These are phyloP conservation scores for Cordyceps cateniannulata DNA, from an alignment of 2,329 filamentous ascomycete genomes.

Conservation along the genomic window DNA sequence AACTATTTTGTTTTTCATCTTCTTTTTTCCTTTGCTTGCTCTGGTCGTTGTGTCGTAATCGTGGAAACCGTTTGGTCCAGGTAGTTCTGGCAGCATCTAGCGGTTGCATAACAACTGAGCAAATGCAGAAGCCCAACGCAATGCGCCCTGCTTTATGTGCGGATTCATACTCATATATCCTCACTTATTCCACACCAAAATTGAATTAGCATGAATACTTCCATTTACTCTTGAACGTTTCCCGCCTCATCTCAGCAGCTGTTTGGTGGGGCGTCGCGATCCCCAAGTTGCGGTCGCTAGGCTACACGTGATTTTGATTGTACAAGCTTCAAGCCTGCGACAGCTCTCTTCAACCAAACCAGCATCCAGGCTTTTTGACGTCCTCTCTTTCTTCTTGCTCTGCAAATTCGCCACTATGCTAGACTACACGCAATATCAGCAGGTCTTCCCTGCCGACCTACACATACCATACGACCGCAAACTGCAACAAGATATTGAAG, in stretches of 20 bases:
- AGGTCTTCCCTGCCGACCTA: conserved; percentile 57
- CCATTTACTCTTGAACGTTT: background rate
- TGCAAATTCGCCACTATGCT: conserved; percentile 28
- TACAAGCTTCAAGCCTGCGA: conserved; percentile 3
- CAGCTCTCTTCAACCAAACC: background rate
- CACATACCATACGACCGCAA: conserved; percentile 57
- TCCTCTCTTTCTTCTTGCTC: background rate
- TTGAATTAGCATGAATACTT: background rate
- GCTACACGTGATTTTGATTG: background rate
- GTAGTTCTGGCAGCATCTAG: too few species aligned
- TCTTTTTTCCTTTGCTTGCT: background rate
- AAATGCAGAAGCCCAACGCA: too few species aligned
- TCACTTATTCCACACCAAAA: too few species aligned
- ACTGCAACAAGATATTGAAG: conserved; percentile 55
- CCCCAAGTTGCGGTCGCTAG: background rate
- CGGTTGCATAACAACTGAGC: too few species aligned
- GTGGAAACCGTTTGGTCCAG: too few species aligned
- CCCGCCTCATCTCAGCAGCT: background rate
- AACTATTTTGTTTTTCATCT: background rate
- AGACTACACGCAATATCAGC: conserved; percentile 60
- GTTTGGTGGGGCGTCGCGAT: background rate
- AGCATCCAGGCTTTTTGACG: conserved; percentile 31
- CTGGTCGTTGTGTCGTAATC: background rate
- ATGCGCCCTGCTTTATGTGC: too few species aligned
- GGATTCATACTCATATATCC: too few species aligned